Evolutionary conservation across 345 rosid species (phyloP).

Genomic region (Diplotaxis tenuifolia): DNA sequence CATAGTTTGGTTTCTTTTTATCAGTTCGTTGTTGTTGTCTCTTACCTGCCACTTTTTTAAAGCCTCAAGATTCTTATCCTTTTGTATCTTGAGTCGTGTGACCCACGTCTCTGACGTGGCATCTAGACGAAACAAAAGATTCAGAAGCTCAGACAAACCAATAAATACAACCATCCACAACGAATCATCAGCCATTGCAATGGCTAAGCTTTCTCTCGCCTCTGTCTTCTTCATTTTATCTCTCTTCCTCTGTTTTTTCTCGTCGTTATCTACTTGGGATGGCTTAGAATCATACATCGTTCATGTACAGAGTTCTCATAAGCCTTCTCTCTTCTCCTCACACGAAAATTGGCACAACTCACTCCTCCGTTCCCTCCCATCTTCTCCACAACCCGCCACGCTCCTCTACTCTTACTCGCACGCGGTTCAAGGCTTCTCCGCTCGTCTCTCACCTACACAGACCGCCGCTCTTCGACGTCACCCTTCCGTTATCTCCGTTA

Average conservation of each 20-base stretch:
- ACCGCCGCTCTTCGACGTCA: slow-evolving; percentile 42
- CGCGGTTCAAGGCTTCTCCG: slow-evolving; percentile 75
- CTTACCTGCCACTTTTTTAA: slow-evolving; percentile 18
- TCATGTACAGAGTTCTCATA: slow-evolving; percentile 57
- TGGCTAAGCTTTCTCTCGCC: slow-evolving; percentile 30
- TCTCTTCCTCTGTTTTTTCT: slow-evolving; percentile 28
- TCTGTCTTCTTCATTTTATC: slow-evolving; percentile 32
- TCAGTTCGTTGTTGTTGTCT: slow-evolving; percentile 3
- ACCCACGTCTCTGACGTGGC: slow-evolving; percentile 39
- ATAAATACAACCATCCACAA: slow-evolving; percentile 11
- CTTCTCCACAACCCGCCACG: slow-evolving; percentile 49
- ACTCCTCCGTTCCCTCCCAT: slow-evolving; percentile 58
- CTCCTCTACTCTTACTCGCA: slow-evolving; percentile 66
- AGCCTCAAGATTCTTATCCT: slow-evolving; percentile 21
- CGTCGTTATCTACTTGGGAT: slow-evolving; percentile 28
- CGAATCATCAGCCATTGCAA: slow-evolving; percentile 16
- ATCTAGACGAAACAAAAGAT: slow-evolving; percentile 10
- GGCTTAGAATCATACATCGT: slow-evolving; percentile 51
- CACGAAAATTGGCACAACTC: slow-evolving; percentile 66
- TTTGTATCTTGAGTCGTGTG: slow-evolving; percentile 38
- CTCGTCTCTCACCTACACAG: slow-evolving; percentile 55
- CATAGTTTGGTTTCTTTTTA: background rate
- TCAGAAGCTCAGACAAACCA: background rate
- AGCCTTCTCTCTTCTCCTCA: slow-evolving; percentile 61
- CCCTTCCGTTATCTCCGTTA: slow-evolving; percentile 60